These are phyloP conservation scores for Amylocystis lapponica DNA, from an alignment of 768 basidiomycete species.

Conservation along the genomic window DNA sequence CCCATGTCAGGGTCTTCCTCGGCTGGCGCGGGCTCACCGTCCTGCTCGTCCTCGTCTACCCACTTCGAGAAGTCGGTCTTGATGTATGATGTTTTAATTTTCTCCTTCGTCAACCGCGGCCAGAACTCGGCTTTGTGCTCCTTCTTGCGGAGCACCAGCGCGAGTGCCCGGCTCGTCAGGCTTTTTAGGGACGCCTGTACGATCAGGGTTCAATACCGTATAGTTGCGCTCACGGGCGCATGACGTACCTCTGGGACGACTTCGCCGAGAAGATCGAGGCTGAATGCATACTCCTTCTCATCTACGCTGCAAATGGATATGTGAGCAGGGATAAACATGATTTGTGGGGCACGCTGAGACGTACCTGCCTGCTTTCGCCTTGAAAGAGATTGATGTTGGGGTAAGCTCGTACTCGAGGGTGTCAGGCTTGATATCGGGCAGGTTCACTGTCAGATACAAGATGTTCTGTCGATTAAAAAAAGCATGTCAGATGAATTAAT, in stretches of 20 bases:
- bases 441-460: conserved; percentile 79
- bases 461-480: conserved; percentile 56
- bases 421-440: conserved; percentile 60
- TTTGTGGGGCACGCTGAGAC: conserved; percentile 24
- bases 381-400: conserved; percentile 53
- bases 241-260: conserved; percentile 66
- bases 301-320: too few species aligned
- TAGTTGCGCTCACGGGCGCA: background rate
- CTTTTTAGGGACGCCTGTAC: conserved; percentile 51
- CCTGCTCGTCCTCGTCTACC: conserved; percentile 98
- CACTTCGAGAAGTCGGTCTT: conserved; percentile 96
- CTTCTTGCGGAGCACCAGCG: conserved; percentile 76
- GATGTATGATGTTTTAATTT: conserved; percentile 70
- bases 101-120: conserved; percentile 90
- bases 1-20: conserved; percentile 39
- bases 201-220: conserved; percentile 1
- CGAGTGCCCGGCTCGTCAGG: conserved; percentile 62
- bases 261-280: conserved; percentile 69
- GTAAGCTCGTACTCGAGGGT: conserved; percentile 59
- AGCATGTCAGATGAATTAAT: background rate
- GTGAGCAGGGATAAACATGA: too few species aligned
- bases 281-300: conserved; percentile 67
- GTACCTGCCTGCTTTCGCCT: conserved; percentile 61
- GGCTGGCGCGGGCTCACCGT: conserved; percentile 41
- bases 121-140: conserved; percentile 73